Conservation (phyloP, 352 stramenopile species). For the Globisporangium carolinianum region DNA sequence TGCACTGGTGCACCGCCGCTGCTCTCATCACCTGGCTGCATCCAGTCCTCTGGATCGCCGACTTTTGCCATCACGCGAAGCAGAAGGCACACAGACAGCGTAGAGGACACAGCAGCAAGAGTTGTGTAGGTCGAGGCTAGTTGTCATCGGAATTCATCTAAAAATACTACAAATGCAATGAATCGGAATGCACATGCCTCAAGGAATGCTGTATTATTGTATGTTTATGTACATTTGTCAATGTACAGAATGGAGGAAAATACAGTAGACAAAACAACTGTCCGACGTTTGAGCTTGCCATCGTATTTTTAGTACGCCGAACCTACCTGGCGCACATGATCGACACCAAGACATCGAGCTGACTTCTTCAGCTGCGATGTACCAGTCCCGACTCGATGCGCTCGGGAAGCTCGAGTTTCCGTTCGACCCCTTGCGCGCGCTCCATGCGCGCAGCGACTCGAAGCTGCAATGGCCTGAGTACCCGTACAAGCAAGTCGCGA, state of each 20-base stretch:
- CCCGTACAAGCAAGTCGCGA: slow-evolving; percentile 61
- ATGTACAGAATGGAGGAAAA: too few species aligned
- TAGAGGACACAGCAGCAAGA: not conserved
- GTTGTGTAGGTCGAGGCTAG: too few species aligned
- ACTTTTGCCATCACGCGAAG: not conserved
- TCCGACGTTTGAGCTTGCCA: too few species aligned
- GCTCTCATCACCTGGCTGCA: not conserved
- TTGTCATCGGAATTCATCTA: too few species aligned
- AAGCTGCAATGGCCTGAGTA: slow-evolving; percentile 50
- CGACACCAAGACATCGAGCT: not conserved
- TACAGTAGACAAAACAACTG: too few species aligned
- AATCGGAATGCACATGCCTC: too few species aligned
- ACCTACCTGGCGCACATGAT: not conserved
- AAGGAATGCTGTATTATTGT: too few species aligned
- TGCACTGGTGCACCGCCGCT: not conserved
- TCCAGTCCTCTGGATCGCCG: not conserved
- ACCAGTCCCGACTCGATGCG: slow-evolving; percentile 35
- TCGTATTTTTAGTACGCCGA: too few species aligned
- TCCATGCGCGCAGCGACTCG: slow-evolving; percentile 39
- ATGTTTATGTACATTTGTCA: too few species aligned
- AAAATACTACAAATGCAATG: too few species aligned
- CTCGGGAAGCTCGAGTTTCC: slow-evolving; percentile 34
- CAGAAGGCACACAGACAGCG: too few species aligned
- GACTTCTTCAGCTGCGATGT: slow-evolving; percentile 21
- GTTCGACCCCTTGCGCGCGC: slow-evolving; percentile 43